Base-by-base conservation (phyloP, 2,329 filamentous ascomycete genomes). In the Alternaria brassicae region DNA sequence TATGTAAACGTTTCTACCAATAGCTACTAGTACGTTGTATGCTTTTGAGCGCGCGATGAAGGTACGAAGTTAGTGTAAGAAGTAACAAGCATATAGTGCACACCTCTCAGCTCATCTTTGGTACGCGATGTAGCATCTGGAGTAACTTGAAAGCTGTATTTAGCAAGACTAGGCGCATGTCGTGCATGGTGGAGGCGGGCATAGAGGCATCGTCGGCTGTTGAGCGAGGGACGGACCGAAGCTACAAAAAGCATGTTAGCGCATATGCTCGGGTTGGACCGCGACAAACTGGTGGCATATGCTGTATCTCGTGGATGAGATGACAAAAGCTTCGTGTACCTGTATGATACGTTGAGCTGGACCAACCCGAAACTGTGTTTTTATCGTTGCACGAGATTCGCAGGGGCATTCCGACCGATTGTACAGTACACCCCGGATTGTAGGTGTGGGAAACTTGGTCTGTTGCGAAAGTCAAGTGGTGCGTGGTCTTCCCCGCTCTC, bases 111-210 rank as follows among this genome's bases (percentile, higher is more conserved):
- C 4, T 27, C 25, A 4, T 7, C 25, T 27, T 4, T 7, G 25
- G 25, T 27, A 7, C 25, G 25, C 10, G 28, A 8, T 30, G 28
- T 30, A 8, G 28, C 10, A 30, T 6, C 5, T 30, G 28, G 4
- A 30, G 10, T 6, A 30, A n/a, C n/a, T 9, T 30, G 10, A 2
- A 10, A 4, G 30, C 6, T 32, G 10, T 3, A 32, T 10, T 6
- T 4, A 0, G 30, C 13, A 15, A 5, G 30, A 4, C 4, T 1
- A 6, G 15, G 10, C 2, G 3, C 12, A 32, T 3, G 2, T 10
- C 28, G 1, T 30, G 28, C 28, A 30, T 30, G 6, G 3, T 15
- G 30, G 30, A 13, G 10, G 4, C 3, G 30, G 2, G 12, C 30
- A 32, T 32, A 3, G 10, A 7, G 30, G 15, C 0, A 15, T 32